Percentiles rank a stretch among this genome's conserved stretches.
Conservation (phyloP, 1,139 yeast genomes). For the Torulaspora globosa region DNA sequence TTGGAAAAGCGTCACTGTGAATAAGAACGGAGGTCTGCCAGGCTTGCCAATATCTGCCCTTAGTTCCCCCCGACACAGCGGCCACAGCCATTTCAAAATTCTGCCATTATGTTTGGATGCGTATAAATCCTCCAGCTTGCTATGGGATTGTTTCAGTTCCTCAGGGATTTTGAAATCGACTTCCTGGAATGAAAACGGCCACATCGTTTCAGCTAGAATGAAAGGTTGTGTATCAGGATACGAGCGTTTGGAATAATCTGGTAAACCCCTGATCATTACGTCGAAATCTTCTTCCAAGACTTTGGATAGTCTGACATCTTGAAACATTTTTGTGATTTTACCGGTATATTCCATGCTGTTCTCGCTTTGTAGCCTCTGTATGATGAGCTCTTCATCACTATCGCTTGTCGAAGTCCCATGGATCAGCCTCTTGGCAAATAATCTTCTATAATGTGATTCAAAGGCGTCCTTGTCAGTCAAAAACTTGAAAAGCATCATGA, state of each 20-base stretch:
- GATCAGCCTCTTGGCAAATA: conserved; percentile 83
- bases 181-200: conserved; percentile 64
- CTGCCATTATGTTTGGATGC: conserved; percentile 78
- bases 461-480: conserved; percentile 93
- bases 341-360: conserved; percentile 91
- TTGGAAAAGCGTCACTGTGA: conserved; percentile 82
- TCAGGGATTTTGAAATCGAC: conserved; percentile 54
- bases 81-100: conserved; percentile 94
- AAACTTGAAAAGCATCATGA: conserved; percentile 83
- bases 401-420: conserved; percentile 78
- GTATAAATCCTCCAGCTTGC: conserved; percentile 65
- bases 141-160: conserved; percentile 60
- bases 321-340: conserved; percentile 93
- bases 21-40: conserved; percentile 76
- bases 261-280: conserved; percentile 43
- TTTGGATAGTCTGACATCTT: conserved; percentile 83
- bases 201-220: conserved; percentile 80
- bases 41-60: conserved; percentile 81
- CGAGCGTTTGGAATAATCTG: conserved; percentile 37
- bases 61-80: conserved; percentile 86
- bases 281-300: conserved; percentile 69
- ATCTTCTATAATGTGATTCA: conserved; percentile 86
- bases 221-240: conserved; percentile 69
- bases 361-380: conserved; percentile 82
- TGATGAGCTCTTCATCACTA: conserved; percentile 80